Percentiles rank a stretch among this genome's conserved stretches.
phyloP scores from a whole-genome alignment of 768 basidiomycete species.

The Macrolepiota dolichaula region DNA sequence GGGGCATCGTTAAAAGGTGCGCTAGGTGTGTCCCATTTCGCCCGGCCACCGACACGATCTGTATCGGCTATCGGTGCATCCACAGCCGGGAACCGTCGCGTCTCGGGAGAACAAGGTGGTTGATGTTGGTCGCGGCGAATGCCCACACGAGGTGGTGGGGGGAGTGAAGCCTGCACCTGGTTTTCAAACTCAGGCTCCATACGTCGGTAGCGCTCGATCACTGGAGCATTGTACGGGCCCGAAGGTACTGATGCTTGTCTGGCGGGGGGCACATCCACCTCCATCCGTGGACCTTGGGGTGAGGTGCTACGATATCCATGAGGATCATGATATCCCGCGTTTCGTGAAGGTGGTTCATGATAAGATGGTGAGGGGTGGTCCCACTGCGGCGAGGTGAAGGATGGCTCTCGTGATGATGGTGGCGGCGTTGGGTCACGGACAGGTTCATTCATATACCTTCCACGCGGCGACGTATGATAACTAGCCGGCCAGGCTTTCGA shows the following conservation, averaged over 20 bases:
- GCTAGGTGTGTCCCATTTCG: neutral
- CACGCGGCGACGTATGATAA: slow-evolving; percentile 2
- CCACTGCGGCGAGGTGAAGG: slow-evolving; percentile 6
- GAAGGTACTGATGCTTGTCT: neutral
- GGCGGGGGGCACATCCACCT: neutral
- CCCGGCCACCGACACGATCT: neutral
- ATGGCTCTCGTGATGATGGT: neutral
- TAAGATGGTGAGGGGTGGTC: neutral
- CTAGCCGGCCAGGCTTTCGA: neutral
- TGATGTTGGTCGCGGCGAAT: neutral
- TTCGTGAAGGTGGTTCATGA: slow-evolving; percentile 2
- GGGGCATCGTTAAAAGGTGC: neutral
- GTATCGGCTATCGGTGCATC: neutral
- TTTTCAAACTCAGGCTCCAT: neutral
- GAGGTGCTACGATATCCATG: neutral
- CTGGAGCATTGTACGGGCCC: neutral
- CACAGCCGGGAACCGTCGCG: neutral
- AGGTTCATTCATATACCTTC: neutral
- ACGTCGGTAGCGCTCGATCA: slow-evolving; percentile 1
- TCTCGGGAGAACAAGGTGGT: neutral
- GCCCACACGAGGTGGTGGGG: neutral
- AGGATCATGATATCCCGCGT: neutral
- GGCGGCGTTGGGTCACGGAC: neutral
- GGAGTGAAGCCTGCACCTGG: neutral
- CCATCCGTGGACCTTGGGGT: neutral